Base-by-base conservation (phyloP, 2,329 filamentous ascomycete species). In the Erysiphe pulchra region DNA sequence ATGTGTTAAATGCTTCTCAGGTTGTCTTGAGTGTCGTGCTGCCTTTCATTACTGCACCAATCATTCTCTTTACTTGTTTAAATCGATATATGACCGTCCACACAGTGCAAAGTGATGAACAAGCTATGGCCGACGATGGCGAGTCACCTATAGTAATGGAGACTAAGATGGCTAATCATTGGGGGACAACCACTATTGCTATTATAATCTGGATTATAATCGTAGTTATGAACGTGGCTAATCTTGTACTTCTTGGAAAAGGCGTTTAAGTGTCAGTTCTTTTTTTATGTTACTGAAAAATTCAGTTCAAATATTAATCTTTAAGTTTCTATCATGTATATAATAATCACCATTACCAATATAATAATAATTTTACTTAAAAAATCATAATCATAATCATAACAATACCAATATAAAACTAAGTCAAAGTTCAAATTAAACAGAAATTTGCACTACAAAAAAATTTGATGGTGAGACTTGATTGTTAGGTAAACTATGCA, bases 31-130 rank as follows among this genome's bases (percentile, higher is more conserved):
- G 77, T 53, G 70, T 86, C 11, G 80, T 85, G 12, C 59, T 92
- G 45, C 84, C 84, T 0, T 86, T 92, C 56, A 73, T 87, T n/a
- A 75, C 73, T 1, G 80, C 82, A 1, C 84, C 84, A 1, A 63
- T 92, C 31, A 78, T 92, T 47, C 92, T 80, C 62, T 92, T 92
- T 55, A 92, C 84, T 0, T 82, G 79, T 53, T 69, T 77, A 39
- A 71, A 75, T 52, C 74, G 74, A 55, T 90, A 79, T 61, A 92
- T 92, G 84, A 81, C 73, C 9, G 55, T 58, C 13, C 36, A 48
- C 30, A 18, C 48, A 0, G 32, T 45, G 31, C 45, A 38, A 4
- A 2, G 5, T 16, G 33, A 20, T 30, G 31, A 36, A 32, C 40
- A 50, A 9, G 48, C 48, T 14, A 57, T 54, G 14, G 16, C 3